A percentile compares a stretch with the other conserved stretches of the same genome.
Evolutionary conservation across 352 stramenopile species (phyloP).

Genomic region (Phytophthora meadii): DNA sequence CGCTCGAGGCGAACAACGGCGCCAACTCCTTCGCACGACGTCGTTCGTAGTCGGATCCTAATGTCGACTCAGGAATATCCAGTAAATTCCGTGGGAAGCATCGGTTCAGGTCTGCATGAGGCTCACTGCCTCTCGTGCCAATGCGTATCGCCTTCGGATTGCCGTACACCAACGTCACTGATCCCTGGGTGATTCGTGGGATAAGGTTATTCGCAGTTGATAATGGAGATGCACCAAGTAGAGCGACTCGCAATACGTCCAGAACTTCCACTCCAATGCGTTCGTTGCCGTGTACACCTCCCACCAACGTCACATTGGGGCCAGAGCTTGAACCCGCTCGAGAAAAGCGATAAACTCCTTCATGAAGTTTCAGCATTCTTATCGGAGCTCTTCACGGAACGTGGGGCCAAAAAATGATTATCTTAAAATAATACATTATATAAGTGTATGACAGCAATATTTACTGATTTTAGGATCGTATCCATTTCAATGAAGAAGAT

Average conservation of each 20-base stretch:
- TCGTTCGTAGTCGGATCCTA: conserved; percentile 48
- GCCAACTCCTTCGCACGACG: conserved; percentile 63
- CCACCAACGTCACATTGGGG: conserved; percentile 65
- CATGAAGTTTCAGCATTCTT: conserved; percentile 30
- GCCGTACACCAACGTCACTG: conserved; percentile 69
- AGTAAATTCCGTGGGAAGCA: conserved; percentile 61
- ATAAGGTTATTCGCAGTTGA: conserved; percentile 19
- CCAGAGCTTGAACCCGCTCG: conserved; percentile 10
- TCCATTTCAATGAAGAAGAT: conserved; percentile 5
- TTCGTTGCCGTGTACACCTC: conserved; percentile 82
- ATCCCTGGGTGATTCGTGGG: conserved; percentile 39
- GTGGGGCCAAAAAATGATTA: neutral
- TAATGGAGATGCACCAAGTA: conserved; percentile 41
- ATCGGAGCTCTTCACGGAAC: conserved; percentile 2
- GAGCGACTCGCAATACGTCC: conserved; percentile 57
- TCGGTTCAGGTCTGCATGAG: conserved; percentile 73
- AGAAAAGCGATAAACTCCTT: conserved; percentile 63
- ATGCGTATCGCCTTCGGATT: conserved; percentile 62
- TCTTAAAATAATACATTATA: neutral
- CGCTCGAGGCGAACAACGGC: conserved; percentile 52
- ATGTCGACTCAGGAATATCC: conserved; percentile 2
- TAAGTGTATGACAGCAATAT: conserved; percentile 8
- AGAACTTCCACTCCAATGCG: conserved; percentile 71
- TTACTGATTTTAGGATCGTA: neutral
- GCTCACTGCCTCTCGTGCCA: conserved; percentile 56